A percentile compares a stretch with the other conserved stretches of the same genome.
Conservation (phyloP, 345 rosid genomes). For the Gossypium mustelinum region DNA sequence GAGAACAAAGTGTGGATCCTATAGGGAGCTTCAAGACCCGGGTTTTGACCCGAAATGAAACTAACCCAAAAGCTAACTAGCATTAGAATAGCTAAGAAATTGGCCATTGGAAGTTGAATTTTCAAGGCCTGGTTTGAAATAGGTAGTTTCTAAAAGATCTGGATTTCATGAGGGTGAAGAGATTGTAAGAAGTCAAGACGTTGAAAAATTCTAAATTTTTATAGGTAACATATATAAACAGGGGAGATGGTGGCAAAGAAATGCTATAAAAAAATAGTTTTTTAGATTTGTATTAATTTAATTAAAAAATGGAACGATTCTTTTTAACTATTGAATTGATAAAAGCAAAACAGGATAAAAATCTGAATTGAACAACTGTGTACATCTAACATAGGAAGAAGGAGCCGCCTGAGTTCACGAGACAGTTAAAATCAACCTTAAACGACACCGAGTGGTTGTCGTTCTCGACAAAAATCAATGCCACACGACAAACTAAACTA, state of each 20-base stretch:
- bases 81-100: slow-evolving; percentile 25
- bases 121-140: slow-evolving; percentile 26
- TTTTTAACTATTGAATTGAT: not conserved
- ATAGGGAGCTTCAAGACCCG: slow-evolving; percentile 45
- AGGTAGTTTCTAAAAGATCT: slow-evolving; percentile 36
- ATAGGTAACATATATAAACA: slow-evolving; percentile 12
- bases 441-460: not conserved
- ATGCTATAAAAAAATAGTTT: slow-evolving; percentile 1
- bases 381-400: not conserved
- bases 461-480: not conserved
- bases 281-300: not conserved
- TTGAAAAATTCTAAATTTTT: slow-evolving; percentile 16
- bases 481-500: too few species aligned
- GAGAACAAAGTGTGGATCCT: slow-evolving; percentile 96
- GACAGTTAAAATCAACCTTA: not conserved
- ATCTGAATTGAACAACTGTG: not conserved
- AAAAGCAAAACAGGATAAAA: not conserved
- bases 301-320: not conserved
- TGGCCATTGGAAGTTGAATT: slow-evolving; percentile 36
- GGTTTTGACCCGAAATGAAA: slow-evolving; percentile 30
- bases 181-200: slow-evolving; percentile 37
- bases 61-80: slow-evolving; percentile 26
- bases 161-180: slow-evolving; percentile 26
- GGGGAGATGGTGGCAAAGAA: slow-evolving; percentile 21
- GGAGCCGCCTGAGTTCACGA: not conserved